phyloP scores from a whole-genome alignment of 768 basidiomycete species.

The Neoboletus brunneissimus region DNA sequence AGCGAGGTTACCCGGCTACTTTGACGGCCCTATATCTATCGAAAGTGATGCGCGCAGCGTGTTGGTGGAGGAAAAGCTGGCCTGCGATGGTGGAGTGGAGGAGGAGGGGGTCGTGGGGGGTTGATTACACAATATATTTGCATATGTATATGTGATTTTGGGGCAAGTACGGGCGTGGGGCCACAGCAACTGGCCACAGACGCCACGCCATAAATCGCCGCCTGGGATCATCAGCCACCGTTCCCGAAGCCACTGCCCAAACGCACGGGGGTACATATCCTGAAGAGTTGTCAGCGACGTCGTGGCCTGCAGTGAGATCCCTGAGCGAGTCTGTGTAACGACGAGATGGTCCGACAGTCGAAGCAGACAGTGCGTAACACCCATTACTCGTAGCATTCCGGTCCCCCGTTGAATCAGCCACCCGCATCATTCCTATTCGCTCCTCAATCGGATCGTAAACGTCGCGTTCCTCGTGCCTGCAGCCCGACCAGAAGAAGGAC shows the following conservation, averaged over 20 bases:
- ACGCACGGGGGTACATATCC: conserved; percentile 5
- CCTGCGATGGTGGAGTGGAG: neutral
- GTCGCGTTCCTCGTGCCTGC: conserved; percentile 5
- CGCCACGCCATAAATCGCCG: conserved; percentile 27
- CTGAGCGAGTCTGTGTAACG: conserved; percentile 16
- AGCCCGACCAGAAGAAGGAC: conserved; percentile 45
- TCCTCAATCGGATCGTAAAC: conserved; percentile 4
- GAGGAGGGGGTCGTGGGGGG: neutral
- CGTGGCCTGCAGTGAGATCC: conserved; percentile 11
- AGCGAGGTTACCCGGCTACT: conserved; percentile 38
- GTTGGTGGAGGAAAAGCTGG: neutral
- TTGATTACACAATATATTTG: conserved; percentile 28
- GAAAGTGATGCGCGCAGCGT: neutral
- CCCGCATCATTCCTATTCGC: conserved; percentile 2
- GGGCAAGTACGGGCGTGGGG: neutral
- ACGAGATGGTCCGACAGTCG: conserved; percentile 32
- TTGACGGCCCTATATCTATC: conserved; percentile 21
- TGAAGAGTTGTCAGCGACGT: neutral
- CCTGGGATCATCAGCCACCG: conserved; percentile 30
- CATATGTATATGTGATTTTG: conserved; percentile 14
- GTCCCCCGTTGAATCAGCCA: conserved; percentile 25
- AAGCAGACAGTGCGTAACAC: conserved; percentile 34
- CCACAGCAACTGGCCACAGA: conserved; percentile 20
- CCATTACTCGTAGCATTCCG: conserved; percentile 8
- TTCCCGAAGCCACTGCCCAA: conserved; percentile 18